Evolutionary conservation across 306 rosid species (phyloP).

Genomic region (Sphenostylis stenocarpa): DNA sequence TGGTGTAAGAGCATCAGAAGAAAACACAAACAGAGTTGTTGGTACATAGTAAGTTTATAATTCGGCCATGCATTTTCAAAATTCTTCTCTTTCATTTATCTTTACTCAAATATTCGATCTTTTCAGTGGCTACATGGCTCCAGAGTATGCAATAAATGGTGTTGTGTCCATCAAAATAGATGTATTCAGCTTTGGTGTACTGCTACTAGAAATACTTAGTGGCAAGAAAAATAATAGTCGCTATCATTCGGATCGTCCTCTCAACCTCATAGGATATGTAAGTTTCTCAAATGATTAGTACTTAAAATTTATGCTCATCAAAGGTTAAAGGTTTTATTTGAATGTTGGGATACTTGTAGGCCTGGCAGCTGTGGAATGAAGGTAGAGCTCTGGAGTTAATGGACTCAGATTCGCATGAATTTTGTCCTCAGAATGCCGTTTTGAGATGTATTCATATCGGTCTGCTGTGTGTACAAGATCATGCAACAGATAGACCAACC

Average conservation of each 20-base stretch:
- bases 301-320: neutral
- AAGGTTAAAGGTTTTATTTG: neutral
- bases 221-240: constrained; percentile 21
- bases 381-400: constrained; percentile 33
- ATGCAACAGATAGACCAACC: constrained; percentile 40
- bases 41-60: constrained; percentile 40
- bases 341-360: constrained; percentile 13
- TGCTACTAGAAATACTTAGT: constrained; percentile 36
- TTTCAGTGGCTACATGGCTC: constrained; percentile 37
- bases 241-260: neutral
- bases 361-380: constrained; percentile 45
- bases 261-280: constrained; percentile 35
- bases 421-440: constrained; percentile 10
- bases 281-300: neutral
- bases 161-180: constrained; percentile 39
- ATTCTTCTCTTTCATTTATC: neutral
- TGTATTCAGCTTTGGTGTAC: constrained; percentile 45
- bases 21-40: constrained; percentile 36
- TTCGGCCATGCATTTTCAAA: neutral
- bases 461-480: constrained; percentile 49
- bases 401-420: constrained; percentile 24
- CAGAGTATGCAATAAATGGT: constrained; percentile 37
- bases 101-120: neutral
- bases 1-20: constrained; percentile 21
- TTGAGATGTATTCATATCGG: constrained; percentile 42